phyloP scores from a whole-genome alignment of 805 yeast species.

The Yamadazyma kitorensis region DNA sequence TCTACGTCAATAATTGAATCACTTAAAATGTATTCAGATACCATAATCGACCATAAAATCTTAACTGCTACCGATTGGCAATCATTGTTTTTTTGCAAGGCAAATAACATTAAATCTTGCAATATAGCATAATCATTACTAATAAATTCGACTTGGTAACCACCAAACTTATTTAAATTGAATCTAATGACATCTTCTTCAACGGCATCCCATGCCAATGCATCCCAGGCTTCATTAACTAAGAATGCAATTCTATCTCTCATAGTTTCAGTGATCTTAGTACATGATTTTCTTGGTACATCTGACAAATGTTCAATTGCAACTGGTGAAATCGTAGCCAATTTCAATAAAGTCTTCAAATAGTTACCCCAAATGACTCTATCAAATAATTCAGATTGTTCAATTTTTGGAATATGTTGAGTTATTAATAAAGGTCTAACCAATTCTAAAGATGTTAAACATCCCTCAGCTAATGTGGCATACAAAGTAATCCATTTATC shows the following conservation, averaged over 20 bases:
- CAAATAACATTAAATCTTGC: conserved; percentile 61
- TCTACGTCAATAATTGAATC: conserved; percentile 60
- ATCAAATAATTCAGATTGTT: conserved; percentile 52
- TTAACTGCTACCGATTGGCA: conserved; percentile 64
- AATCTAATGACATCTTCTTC: conserved; percentile 55
- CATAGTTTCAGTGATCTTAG: conserved; percentile 58
- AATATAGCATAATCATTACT: conserved; percentile 56
- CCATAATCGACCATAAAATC: conserved; percentile 67
- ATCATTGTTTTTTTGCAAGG: conserved; percentile 60
- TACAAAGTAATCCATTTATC: conserved; percentile 72
- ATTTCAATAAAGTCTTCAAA: conserved; percentile 51
- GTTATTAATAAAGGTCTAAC: conserved; percentile 47
- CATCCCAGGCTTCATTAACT: conserved; percentile 67
- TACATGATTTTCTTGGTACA: conserved; percentile 70
- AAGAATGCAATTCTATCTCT: conserved; percentile 57
- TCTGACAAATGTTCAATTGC: conserved; percentile 68
- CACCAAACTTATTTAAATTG: conserved; percentile 61
- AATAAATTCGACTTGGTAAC: conserved; percentile 66
- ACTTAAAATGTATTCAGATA: conserved; percentile 61
- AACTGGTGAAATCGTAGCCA: conserved; percentile 66
- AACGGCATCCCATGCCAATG: conserved; percentile 63
- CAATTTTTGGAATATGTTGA: conserved; percentile 51
- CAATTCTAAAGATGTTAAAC: conserved; percentile 53
- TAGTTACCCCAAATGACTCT: conserved; percentile 68
- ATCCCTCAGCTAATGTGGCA: conserved; percentile 54